Percentiles rank a stretch among this genome's conserved stretches.
These are phyloP conservation scores for Senna tora DNA, from an alignment of 306 rosid species.

Conservation along the genomic window DNA sequence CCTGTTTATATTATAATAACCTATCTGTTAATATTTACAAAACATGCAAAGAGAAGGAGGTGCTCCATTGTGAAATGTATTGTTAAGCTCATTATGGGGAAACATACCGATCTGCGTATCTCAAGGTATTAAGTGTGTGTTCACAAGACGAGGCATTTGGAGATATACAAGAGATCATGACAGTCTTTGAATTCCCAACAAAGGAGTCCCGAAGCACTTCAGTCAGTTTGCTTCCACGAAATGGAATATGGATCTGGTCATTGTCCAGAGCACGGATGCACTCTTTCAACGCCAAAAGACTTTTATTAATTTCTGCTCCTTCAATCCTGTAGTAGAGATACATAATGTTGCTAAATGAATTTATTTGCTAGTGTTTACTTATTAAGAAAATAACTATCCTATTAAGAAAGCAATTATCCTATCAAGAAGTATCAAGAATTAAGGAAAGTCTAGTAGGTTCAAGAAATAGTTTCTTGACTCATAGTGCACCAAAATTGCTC, in stretches of 20 bases:
- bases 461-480: no score
- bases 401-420: no score
- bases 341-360: constrained; percentile 24
- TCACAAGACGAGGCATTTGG: constrained; percentile 98
- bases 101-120: constrained; percentile 93
- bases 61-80: constrained; percentile 13
- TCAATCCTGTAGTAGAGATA: constrained; percentile 66
- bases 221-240: constrained; percentile 98
- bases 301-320: constrained; percentile 97
- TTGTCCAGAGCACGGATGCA: constrained; percentile 98
- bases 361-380: not conserved
- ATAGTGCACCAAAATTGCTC: no score
- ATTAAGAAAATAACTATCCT: not conserved
- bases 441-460: no score
- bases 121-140: constrained; percentile 93
- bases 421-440: no score
- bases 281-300: constrained; percentile 97
- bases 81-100: constrained; percentile 28
- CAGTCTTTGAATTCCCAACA: constrained; percentile 95
- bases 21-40: constrained; percentile 36
- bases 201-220: constrained; percentile 99
- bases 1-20: constrained; percentile 53
- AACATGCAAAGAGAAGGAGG: constrained; percentile 2
- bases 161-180: constrained; percentile 97
- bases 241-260: constrained; percentile 96